phyloP scores from a whole-genome alignment of 2,329 filamentous ascomycete species.

The Colletotrichum karsti region DNA sequence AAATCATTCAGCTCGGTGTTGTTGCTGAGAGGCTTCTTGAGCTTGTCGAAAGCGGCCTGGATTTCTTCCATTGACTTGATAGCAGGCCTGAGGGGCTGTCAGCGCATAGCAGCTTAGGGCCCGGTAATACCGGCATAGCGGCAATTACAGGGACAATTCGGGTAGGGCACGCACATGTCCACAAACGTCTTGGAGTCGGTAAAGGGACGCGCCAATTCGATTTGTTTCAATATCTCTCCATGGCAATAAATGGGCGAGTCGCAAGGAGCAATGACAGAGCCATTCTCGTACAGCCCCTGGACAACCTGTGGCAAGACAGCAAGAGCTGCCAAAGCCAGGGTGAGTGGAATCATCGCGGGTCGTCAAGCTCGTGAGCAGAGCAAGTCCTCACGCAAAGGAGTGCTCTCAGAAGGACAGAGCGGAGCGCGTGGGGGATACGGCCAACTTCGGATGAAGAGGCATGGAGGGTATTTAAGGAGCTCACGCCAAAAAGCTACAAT shows the following conservation, averaged over 20 bases:
- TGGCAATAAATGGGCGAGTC: constrained; percentile 75
- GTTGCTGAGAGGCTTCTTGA: constrained; percentile 69
- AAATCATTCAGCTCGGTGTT: constrained; percentile 70
- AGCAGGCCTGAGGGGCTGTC: constrained; percentile 59
- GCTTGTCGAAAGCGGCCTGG: constrained; percentile 65
- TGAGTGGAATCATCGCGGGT: background rate
- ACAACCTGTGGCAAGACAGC: constrained; percentile 34
- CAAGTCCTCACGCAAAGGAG: background rate
- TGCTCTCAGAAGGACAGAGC: background rate
- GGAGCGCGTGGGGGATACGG: background rate
- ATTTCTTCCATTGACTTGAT: constrained; percentile 67
- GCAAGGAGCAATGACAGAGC: constrained; percentile 69
- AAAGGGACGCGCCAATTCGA: constrained; percentile 71
- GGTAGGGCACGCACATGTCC: constrained; percentile 61
- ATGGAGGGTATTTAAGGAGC: constrained; percentile 6
- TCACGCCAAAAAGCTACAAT: background rate
- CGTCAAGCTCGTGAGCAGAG: background rate
- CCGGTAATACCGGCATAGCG: background rate
- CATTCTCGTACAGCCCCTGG: constrained; percentile 65
- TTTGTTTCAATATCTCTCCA: constrained; percentile 68
- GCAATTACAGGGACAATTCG: background rate
- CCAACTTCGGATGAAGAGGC: constrained; percentile 5
- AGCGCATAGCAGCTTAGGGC: constrained; percentile 7
- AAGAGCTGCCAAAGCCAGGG: constrained; percentile 11
- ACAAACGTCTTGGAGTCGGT: constrained; percentile 77